Base-by-base conservation (phyloP, 768 basidiomycete genomes). In the Leucosporidium creatinivorum region DNA sequence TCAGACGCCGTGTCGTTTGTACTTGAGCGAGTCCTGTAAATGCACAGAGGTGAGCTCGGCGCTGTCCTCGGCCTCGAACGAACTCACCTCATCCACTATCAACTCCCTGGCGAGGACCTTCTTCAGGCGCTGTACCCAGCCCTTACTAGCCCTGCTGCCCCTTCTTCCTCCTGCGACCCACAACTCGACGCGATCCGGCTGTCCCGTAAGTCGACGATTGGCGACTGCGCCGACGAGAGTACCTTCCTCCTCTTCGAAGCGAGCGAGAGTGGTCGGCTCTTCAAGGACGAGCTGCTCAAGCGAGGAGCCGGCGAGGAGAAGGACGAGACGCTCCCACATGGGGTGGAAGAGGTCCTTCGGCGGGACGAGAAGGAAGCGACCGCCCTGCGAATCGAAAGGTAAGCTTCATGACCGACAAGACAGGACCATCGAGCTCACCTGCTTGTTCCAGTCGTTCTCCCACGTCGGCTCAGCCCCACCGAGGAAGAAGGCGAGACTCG, bases 261-360 rank as follows among this genome's bases (percentile, higher is more conserved):
- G 39, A 44, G 39, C 39, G 39, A 44, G 39, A 44, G 39, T 44
- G 39, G 15, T 44, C 3, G 39, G 39, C 15, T 44, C 8, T 3
- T 44, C 39, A 13, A 15, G 13, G 39, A 44, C 15, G 39, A 44
- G 39, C 39, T 44, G 39, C 15, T 70, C 66, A 55, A 70, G 63
- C 0, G 69, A 64, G 5, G 66, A 55, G 5, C 69, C 69, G 26
- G 63, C 69, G 60, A 61, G 51, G 52, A 70, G 69, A 66, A 70
- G 62, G 62, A 70, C n/a, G 18, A 70, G 62, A 18, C 69, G 69
- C 48, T 70, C 69, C 63, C 61, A 70, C 54, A 70, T 63, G n/a
- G 39, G 4, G 66, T 70, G 63, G 60, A 70, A 67, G n/a, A 58
- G 33, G 8, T n/a, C 19, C 15, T 55, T 50, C 0, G 51, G 55